Base-by-base conservation (phyloP, 2,329 filamentous ascomycete species). In the Paramyrothecium sp. region DNA sequence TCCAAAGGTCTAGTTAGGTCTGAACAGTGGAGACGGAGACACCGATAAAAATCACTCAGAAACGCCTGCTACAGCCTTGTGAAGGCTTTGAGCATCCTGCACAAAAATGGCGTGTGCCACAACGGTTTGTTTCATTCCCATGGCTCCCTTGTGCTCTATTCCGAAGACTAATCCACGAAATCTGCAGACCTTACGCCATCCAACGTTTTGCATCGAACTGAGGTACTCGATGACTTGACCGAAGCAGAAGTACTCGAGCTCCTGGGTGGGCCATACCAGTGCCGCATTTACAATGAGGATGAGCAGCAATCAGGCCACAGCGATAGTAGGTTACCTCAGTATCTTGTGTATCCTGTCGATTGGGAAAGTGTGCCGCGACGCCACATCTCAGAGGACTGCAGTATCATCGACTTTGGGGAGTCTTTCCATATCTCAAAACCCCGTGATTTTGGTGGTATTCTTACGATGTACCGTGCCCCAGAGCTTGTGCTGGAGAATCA, bases 31-130 rank as follows among this genome's bases (percentile, higher is more conserved):
- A 5, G 50, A 58, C 1, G 47, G 34, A 2, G 26, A 64, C 3
- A 51, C 60, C 3, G 60, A 20, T n/a, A 17, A 1, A 52, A 0
- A 4, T 55, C 1, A 26, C 69, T n/a, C 1, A 63, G 66, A 2
- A 53, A 56, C 13, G 53, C 68, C 1, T 67, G 65, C 34, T 21
- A 55, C 1, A 64, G 71, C 47, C 53, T 59, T 3, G 54, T 60
- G 0, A 55, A 64, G 41, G 67, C 68, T 0, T 50, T 72, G 33
- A 49, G 57, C 2, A 61, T 61, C 33, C 50, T 73, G 0, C 71
- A 73, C 13, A 52, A 57, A 10, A 59, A 66, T n/a, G 55, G 63
- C 1, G 58, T 72, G 2, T 71, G 69, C 2, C 69, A 73, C 7
- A 70, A 70, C 54, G 71, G 70, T 68, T 53, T 30, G 30, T 57